A percentile compares a stretch with the other conserved stretches of the same genome.
Conservation (phyloP, 2,329 filamentous ascomycete genomes). For the Sporothrix euskadiensis region DNA sequence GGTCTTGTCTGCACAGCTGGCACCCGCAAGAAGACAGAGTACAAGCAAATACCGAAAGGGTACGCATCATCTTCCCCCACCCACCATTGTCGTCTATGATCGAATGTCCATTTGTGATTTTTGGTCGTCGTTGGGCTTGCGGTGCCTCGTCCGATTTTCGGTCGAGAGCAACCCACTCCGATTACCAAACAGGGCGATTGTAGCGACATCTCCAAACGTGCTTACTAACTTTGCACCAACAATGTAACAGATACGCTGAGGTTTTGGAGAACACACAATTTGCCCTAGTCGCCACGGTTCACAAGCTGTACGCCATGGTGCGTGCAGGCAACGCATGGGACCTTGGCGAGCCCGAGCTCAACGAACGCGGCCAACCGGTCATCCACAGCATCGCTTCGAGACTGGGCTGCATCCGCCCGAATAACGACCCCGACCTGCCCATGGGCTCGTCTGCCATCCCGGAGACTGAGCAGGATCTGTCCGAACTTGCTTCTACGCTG, state of each 20-base stretch:
- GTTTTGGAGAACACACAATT: constrained; percentile 66
- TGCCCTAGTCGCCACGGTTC: constrained; percentile 63
- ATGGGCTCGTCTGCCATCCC: constrained; percentile 58
- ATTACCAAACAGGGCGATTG: neutral
- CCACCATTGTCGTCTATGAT: neutral
- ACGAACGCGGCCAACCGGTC: constrained; percentile 62
- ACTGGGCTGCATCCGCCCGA: constrained; percentile 64
- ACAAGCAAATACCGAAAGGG: constrained; percentile 65
- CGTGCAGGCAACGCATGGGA: constrained; percentile 60
- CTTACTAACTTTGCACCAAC: constrained; percentile 8
- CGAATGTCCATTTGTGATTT: neutral
- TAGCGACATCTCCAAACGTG: neutral
- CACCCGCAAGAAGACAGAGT: constrained; percentile 66
- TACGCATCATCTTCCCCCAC: constrained; percentile 41
- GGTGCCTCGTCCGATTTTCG: neutral
- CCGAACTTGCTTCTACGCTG: constrained; percentile 57
- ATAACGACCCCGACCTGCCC: constrained; percentile 60
- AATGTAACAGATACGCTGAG: constrained; percentile 58
- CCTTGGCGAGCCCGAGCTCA: constrained; percentile 63
- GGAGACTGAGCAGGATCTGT: constrained; percentile 60
- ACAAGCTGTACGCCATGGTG: constrained; percentile 67
- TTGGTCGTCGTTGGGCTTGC: neutral
- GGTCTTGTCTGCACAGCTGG: constrained; percentile 64
- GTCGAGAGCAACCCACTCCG: neutral
- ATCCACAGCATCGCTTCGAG: constrained; percentile 66